Conservation (phyloP, 106 monocot genomes). For the Platanthera zijinensis region DNA sequence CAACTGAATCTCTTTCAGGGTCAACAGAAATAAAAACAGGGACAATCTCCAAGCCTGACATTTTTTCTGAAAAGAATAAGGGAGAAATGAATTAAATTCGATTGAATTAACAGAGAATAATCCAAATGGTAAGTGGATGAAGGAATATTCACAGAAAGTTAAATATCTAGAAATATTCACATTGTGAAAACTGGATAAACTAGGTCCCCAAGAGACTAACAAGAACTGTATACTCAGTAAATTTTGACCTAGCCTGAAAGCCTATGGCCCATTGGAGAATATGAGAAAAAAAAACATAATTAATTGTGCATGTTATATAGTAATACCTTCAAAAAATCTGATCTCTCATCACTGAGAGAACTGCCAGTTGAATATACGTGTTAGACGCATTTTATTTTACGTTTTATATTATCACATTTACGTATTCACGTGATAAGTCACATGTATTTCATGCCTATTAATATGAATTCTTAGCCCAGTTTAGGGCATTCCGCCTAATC, state of each 20-base stretch:
- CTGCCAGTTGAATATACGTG: too few species aligned
- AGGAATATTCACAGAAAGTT: background rate
- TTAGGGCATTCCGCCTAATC: too few species aligned
- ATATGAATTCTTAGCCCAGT: too few species aligned
- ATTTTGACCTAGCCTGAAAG: background rate
- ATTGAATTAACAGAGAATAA: background rate
- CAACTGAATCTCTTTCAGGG: constrained; percentile 96
- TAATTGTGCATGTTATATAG: background rate
- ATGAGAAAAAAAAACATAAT: background rate
- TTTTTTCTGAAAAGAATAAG: constrained; percentile 41
- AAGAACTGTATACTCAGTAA: background rate
- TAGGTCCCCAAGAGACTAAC: background rate
- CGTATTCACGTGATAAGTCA: too few species aligned
- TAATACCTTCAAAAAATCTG: background rate
- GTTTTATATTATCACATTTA: too few species aligned
- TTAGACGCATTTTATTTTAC: too few species aligned
- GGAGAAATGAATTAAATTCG: constrained; percentile 3
- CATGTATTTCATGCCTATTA: too few species aligned
- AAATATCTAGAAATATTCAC: background rate
- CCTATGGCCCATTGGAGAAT: background rate
- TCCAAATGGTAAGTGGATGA: background rate
- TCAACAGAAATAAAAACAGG: constrained; percentile 97
- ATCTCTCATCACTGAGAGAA: background rate
- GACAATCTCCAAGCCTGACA: constrained; percentile 51
- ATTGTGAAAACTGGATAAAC: background rate